Conservation (phyloP, 768 basidiomycete species). For the Xerocomellus intermedius region DNA sequence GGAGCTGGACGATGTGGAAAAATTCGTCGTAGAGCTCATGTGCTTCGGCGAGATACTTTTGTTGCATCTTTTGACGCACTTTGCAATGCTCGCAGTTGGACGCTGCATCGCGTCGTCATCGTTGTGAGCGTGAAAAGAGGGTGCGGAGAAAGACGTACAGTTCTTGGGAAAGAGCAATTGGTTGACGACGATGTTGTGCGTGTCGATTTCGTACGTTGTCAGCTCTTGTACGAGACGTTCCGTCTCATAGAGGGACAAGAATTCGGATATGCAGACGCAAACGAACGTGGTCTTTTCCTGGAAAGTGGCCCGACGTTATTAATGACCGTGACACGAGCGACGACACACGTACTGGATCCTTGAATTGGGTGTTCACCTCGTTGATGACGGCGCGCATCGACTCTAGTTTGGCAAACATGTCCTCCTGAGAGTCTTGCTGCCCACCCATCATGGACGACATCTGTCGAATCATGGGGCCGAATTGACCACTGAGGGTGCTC, state of each 20-base stretch:
- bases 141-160: conserved; percentile 47
- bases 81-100: conserved; percentile 95
- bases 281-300: conserved; percentile 99
- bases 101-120: conserved; percentile 39
- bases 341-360: conserved; percentile 76
- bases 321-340: neutral
- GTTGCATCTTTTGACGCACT: conserved; percentile 96
- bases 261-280: conserved; percentile 98
- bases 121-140: neutral
- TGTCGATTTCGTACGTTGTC: conserved; percentile 93
- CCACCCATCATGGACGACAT: conserved; percentile 98
- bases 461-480: conserved; percentile 95
- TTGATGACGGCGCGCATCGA: conserved; percentile 96
- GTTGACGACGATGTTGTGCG: conserved; percentile 98
- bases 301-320: neutral
- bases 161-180: conserved; percentile 93
- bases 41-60: conserved; percentile 94
- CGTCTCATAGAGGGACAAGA: conserved; percentile 97
- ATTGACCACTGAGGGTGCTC: conserved; percentile 87
- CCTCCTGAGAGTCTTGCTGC: conserved; percentile 85
- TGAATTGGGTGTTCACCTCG: conserved; percentile 99
- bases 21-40: conserved; percentile 98
- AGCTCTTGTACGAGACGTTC: conserved; percentile 97
- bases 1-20: conserved; percentile 95
- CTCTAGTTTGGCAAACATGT: conserved; percentile 98